phyloP scores from a whole-genome alignment of 176 grass and related monocot genomes.

The Puya raimondii region DNA sequence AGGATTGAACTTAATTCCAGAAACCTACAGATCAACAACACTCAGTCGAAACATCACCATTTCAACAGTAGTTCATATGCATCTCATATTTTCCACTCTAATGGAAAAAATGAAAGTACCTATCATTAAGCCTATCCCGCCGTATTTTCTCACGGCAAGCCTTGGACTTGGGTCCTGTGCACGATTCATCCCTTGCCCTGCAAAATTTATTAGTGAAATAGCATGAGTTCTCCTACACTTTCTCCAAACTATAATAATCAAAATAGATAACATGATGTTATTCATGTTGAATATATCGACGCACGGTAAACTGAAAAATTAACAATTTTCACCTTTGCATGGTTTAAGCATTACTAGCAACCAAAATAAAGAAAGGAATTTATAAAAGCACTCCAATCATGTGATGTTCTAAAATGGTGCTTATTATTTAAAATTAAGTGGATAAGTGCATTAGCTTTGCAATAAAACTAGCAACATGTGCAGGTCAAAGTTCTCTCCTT shows the following conservation, averaged over 20 bases:
- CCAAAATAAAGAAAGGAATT: too few relatives aligned
- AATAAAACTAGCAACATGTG: not conserved
- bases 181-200: constrained; percentile 29
- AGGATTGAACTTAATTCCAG: constrained; percentile 31
- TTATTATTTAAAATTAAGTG: not conserved
- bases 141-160: constrained; percentile 36
- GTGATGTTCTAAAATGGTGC: too few relatives aligned
- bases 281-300: too few relatives aligned
- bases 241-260: not conserved
- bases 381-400: too few relatives aligned
- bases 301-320: constrained; percentile 14
- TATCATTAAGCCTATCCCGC: constrained; percentile 40
- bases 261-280: not conserved
- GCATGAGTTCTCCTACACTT: not conserved
- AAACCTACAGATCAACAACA: constrained; percentile 23
- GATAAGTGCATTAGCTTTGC: not conserved
- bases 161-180: constrained; percentile 26
- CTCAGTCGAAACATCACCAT: not conserved
- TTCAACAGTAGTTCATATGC: not conserved
- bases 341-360: too few relatives aligned
- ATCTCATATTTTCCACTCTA: not conserved
- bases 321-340: not conserved
- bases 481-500: not conserved
- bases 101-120: not conserved
- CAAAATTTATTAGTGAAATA: constrained; percentile 6